A percentile compares a stretch with the other conserved stretches of the same genome.
phyloP scores from a whole-genome alignment of 73 alveolate genomes.

The Paramecium primaurelia region DNA sequence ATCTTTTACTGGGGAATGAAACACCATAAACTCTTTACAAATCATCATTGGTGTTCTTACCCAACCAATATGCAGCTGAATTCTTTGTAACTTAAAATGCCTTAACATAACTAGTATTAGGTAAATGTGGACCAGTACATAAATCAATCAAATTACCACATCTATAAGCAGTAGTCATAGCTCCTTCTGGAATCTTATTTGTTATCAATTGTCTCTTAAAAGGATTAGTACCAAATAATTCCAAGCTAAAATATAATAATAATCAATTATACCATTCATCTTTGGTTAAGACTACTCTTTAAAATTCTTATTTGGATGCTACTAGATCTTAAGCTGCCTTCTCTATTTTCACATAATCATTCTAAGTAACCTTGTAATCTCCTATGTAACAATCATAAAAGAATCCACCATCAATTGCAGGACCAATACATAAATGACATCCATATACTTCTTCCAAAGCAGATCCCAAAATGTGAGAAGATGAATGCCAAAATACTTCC shows the following conservation, averaged over 20 bases:
- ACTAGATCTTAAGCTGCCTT: slow-evolving; percentile 82
- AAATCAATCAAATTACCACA: slow-evolving; percentile 98
- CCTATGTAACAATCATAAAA: slow-evolving; percentile 99
- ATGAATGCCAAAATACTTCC: slow-evolving; percentile 97
- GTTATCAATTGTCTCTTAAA: slow-evolving; percentile 97
- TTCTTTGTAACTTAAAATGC: slow-evolving; percentile 97
- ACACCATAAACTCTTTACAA: slow-evolving; percentile 99
- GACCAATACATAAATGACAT: slow-evolving; percentile 97
- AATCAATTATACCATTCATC: slow-evolving; percentile 70
- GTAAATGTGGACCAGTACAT: slow-evolving; percentile 99
- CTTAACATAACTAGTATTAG: slow-evolving; percentile 94
- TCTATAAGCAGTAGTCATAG: slow-evolving; percentile 95
- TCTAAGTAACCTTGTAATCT: slow-evolving; percentile 80
- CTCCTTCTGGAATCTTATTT: slow-evolving; percentile 95
- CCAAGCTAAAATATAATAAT: slow-evolving; percentile 55
- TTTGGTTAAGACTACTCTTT: slow-evolving; percentile 94
- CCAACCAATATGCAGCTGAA: slow-evolving; percentile 99
- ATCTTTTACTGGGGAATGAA: slow-evolving; percentile 96
- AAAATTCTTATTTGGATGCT: slow-evolving; percentile 91
- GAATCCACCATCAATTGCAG: slow-evolving; percentile 98
- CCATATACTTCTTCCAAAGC: slow-evolving; percentile 94
- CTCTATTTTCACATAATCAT: slow-evolving; percentile 88
- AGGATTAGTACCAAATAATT: slow-evolving; percentile 96
- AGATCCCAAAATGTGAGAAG: slow-evolving; percentile 93
- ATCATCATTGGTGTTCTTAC: slow-evolving; percentile 95